Base-by-base conservation (phyloP, 2,329 filamentous ascomycete species). In the Stemphylium beticola region DNA sequence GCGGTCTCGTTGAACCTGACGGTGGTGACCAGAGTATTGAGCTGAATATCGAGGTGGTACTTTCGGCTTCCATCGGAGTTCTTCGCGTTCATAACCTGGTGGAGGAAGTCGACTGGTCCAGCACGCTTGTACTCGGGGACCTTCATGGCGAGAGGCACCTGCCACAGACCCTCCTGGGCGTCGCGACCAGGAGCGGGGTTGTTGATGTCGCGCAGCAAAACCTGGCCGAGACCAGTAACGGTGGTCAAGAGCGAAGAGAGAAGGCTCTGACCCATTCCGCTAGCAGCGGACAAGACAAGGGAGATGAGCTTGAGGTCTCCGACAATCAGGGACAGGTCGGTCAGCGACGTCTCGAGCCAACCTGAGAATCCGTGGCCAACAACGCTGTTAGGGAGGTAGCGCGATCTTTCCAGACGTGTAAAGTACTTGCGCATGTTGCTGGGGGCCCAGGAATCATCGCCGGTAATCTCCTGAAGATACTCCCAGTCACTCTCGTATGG, bases 21-120 rank as follows among this genome's bases (percentile, higher is more conserved):
- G 64, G 85, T 87, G 44, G 87, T 87, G 56, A 84, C 89, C 31
- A 90, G 74, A 10, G 82, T 85, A 73, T 88, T 88, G 3, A 81
- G 77, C 36, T 78, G 76, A 39, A 87, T 74, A 56, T 85, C 82
- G 0, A 87, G 79, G 20, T 79, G 80, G 66, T 85, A 85, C 59
- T 78, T 81, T 56, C 79, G 78, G 40, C 74, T 77, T 18, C 83
- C 83, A 52, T 84, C 78, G 1, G 64, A 46, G 58, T 82, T 80
- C 55, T 77, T 76, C 12, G 79, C 80, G 57, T 80, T 77, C 6
- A 77, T 73, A 1, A 79, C 76, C 32, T 78, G 64, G 61, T 82
- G 67, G 40, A 88, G 72, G 45, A 85, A 81, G 47, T 86, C 81
- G 12, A 84, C 80, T 1, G 82, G 76, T 10, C 84, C 81, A 39